Evolutionary conservation across 331 rosid genomes (phyloP), one percentile per base, ranked within the genome.

Genomic region (Ulmus americana): DNA sequence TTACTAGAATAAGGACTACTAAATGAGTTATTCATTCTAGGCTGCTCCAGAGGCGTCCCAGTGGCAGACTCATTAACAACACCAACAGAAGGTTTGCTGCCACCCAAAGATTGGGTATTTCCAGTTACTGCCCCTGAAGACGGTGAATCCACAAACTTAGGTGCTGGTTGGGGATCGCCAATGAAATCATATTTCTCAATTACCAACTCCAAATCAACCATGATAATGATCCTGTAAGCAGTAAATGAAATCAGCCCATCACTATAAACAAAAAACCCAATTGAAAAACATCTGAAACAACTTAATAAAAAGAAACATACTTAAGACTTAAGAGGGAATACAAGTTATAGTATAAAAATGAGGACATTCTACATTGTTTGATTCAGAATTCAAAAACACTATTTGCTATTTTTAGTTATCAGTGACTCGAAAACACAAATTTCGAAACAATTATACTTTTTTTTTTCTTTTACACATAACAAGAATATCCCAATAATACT

Each of bases 171-270:
- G 47, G 96, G 95, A 28, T 76, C 70, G 16, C 97, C 97, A 70
- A 89, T 82, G 46, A 72, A 8, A 3, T 85, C 95, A 77, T 88
- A 85, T 64, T 39, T 70, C 16, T 80, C 86, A 50, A 72, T 11
- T 9, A 92, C 5, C 76, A 92, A 59, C 15, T 87, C 95, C 57
- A 92, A 63, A 16, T 84, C 83, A 39, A 92, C 61, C 12, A 89
- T 82, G 75, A 92, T 84, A 18, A 85, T 82, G 60, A 92, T 87
- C 77, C 98, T 92, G 95, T 70, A 57, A 44, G 61, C 50, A 69
- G 55, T 5, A 39, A 62, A 63, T 11, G 4, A 8, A 49, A 63
- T 46, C 76, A 54, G 62, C 69, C 65, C 45, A 43, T 44, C 54
- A 69, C 48, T 45, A 59, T 5, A 39, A 7, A 58, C 68, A 22